Evolutionary conservation across 2,329 filamentous ascomycete genomes (phyloP).

Genomic region (Alternaria ventricosa): DNA sequence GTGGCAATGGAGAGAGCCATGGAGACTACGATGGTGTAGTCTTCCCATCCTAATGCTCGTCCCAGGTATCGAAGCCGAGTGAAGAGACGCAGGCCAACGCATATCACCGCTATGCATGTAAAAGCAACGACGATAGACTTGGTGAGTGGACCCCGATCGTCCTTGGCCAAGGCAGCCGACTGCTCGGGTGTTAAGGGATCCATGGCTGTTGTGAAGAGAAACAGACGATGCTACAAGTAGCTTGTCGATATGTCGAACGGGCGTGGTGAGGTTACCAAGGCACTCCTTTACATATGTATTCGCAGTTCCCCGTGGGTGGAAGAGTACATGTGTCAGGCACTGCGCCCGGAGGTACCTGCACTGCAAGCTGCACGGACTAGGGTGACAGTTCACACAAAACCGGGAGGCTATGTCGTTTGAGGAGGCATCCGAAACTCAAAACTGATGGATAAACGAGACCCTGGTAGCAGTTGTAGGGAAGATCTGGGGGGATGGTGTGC

Average conservation of each 20-base stretch:
- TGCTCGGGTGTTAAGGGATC: slow-evolving; percentile 23
- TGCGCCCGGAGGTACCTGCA: neutral
- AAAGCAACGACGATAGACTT: slow-evolving; percentile 26
- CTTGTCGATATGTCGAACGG: neutral
- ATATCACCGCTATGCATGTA: slow-evolving; percentile 25
- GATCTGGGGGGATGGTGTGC: neutral
- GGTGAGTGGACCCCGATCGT: slow-evolving; percentile 24
- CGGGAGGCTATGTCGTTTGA: neutral
- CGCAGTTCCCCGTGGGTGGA: neutral
- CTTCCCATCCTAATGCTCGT: slow-evolving; percentile 28
- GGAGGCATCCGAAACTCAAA: slow-evolving; percentile 7
- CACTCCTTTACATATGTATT: neutral
- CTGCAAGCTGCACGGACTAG: neutral
- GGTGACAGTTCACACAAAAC: neutral
- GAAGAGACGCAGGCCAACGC: slow-evolving; percentile 28
- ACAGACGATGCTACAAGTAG: slow-evolving; percentile 2
- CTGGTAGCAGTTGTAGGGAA: neutral
- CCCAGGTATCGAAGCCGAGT: slow-evolving; percentile 22
- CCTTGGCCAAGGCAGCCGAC: slow-evolving; percentile 19
- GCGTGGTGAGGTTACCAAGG: neutral
- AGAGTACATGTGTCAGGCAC: neutral
- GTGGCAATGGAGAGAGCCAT: slow-evolving; percentile 22
- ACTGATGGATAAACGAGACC: slow-evolving; percentile 1
- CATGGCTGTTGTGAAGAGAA: slow-evolving; percentile 9
- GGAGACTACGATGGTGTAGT: slow-evolving; percentile 27